Percentiles rank a stretch among this genome's conserved stretches.
Conservation (phyloP, 75 land plant genomes). For the Pinus tabuliformis region DNA sequence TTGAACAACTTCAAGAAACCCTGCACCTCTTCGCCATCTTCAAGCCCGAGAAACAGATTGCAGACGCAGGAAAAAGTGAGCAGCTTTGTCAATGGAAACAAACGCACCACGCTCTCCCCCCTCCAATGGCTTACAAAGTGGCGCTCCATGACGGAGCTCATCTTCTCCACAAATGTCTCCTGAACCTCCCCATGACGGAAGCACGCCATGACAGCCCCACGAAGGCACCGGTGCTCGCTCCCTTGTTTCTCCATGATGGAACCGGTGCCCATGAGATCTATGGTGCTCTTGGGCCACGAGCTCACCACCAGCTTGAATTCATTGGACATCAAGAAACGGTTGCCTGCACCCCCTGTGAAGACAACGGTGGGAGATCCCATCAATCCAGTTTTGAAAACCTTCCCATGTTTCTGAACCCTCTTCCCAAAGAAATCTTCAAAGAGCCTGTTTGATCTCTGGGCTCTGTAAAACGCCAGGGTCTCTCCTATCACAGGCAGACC, state of each 20-base stretch:
- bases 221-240: slow-evolving; percentile 21
- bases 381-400: slow-evolving; percentile 52
- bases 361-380: slow-evolving; percentile 47
- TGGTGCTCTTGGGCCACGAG: slow-evolving; percentile 45
- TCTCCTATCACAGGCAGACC: slow-evolving; percentile 62
- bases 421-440: slow-evolving; percentile 43
- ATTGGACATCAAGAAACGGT: slow-evolving; percentile 49
- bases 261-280: slow-evolving; percentile 32
- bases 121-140: slow-evolving; percentile 31
- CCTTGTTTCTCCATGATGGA: slow-evolving; percentile 42
- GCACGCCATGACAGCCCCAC: slow-evolving; percentile 26
- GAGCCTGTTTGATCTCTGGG: slow-evolving; percentile 14
- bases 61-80: slow-evolving; percentile 39
- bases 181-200: slow-evolving; percentile 18
- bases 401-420: slow-evolving; percentile 20
- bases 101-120: slow-evolving; percentile 15
- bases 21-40: slow-evolving; percentile 16
- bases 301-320: slow-evolving; percentile 59
- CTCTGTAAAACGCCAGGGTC: slow-evolving; percentile 33
- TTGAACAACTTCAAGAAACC: slow-evolving; percentile 22
- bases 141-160: slow-evolving; percentile 10
- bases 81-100: slow-evolving; percentile 26
- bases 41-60: slow-evolving; percentile 31
- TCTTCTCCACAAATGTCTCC: slow-evolving; percentile 27
- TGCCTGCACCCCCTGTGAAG: slow-evolving; percentile 44